Percentiles rank a stretch among this genome's conserved stretches.
phyloP scores from a whole-genome alignment of 805 yeast species.

The Schizosaccharomyces cryophilus region DNA sequence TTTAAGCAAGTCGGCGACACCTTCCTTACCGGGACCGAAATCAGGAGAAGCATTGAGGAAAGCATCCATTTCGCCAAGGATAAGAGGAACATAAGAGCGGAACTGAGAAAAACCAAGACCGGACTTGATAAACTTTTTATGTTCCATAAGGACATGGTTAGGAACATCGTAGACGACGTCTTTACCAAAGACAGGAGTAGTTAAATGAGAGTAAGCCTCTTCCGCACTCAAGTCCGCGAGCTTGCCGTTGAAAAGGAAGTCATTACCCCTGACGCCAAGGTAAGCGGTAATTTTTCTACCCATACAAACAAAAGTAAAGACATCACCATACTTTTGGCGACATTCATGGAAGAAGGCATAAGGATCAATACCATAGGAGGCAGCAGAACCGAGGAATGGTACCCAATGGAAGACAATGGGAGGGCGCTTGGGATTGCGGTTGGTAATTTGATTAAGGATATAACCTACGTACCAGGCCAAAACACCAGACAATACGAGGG shows the following conservation, averaged over 20 bases:
- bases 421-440: conserved; percentile 15
- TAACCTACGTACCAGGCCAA: neutral
- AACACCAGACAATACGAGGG: neutral
- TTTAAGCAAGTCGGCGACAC: conserved; percentile 29
- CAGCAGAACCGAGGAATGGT: conserved; percentile 90
- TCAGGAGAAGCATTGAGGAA: conserved; percentile 33
- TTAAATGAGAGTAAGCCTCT: conserved; percentile 80
- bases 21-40: conserved; percentile 19
- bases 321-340: conserved; percentile 74
- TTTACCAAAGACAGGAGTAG: conserved; percentile 97
- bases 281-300: conserved; percentile 90
- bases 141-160: conserved; percentile 84
- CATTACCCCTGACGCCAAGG: conserved; percentile 93
- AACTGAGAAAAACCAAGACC: conserved; percentile 74
- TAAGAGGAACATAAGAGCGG: conserved; percentile 64
- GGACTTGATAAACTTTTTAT: conserved; percentile 82
- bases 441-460: neutral
- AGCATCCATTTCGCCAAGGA: conserved; percentile 47
- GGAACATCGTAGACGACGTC: conserved; percentile 97
- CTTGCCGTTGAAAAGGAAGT: conserved; percentile 78
- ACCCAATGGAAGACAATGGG: conserved; percentile 81
- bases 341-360: conserved; percentile 65
- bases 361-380: conserved; percentile 76
- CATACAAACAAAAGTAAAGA: conserved; percentile 66
- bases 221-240: conserved; percentile 81